Evolutionary conservation across 805 yeast species (phyloP).

Genomic region (Lachancea lanzarotensis): DNA sequence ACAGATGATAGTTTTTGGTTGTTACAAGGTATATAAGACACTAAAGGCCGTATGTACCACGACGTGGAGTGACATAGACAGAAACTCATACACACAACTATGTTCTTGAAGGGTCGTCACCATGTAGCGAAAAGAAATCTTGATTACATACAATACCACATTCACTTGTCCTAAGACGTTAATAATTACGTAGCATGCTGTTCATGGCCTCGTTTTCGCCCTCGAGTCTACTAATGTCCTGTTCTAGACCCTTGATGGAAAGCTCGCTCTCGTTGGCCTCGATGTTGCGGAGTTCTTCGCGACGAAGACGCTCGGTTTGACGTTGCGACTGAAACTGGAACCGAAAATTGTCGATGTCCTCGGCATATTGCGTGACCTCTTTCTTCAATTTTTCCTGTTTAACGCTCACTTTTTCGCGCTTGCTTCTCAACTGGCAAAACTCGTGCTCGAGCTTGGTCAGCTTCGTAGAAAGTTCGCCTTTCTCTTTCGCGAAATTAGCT

Average conservation of each 20-base stretch:
- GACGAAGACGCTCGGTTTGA: slow-evolving; percentile 18
- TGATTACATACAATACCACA: background rate
- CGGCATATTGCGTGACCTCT: slow-evolving; percentile 21
- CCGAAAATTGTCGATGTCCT: slow-evolving; percentile 20
- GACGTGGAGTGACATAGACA: no score
- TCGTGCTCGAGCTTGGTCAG: slow-evolving; percentile 20
- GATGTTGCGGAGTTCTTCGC: slow-evolving; percentile 21
- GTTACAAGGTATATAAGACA: no score
- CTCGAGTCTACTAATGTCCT: slow-evolving; percentile 30
- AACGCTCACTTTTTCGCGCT: slow-evolving; percentile 18
- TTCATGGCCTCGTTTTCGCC: slow-evolving; percentile 25
- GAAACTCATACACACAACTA: background rate
- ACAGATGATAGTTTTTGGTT: no score
- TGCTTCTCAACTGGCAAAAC: slow-evolving; percentile 16
- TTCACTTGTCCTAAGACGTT: background rate
- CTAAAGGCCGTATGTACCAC: no score
- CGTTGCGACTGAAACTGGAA: slow-evolving; percentile 18
- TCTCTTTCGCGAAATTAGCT: slow-evolving; percentile 16
- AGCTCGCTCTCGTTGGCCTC: slow-evolving; percentile 28
- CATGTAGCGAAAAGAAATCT: no score
- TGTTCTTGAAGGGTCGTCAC: no score
- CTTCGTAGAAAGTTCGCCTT: slow-evolving; percentile 10
- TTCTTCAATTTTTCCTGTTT: slow-evolving; percentile 23
- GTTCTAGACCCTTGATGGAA: slow-evolving; percentile 29
- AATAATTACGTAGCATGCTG: slow-evolving; percentile 4